Percentiles rank a stretch among this genome's conserved stretches.
These are phyloP conservation scores for Hygrophorus russula DNA, from an alignment of 768 basidiomycete species.

Conservation along the genomic window DNA sequence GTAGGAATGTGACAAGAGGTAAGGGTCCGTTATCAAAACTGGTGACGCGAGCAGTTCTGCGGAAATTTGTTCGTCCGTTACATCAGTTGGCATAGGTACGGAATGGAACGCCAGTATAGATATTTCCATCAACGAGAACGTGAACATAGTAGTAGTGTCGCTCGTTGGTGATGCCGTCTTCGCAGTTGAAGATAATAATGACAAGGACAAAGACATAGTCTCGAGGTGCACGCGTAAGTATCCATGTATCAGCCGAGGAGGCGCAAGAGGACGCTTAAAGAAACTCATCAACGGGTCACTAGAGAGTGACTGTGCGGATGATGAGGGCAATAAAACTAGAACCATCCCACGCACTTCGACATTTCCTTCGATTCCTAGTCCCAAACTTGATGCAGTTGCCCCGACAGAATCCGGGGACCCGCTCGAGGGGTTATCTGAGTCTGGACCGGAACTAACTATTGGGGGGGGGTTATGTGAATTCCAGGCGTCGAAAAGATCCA, in stretches of 20 bases:
- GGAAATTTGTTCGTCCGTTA: background rate
- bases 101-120: constrained; percentile 44
- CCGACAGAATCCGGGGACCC: background rate
- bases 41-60: constrained; percentile 36
- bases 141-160: constrained; percentile 7
- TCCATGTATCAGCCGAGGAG: constrained; percentile 35
- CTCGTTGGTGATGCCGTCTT: background rate
- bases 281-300: constrained; percentile 21
- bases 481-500: constrained; percentile 28
- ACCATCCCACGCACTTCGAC: constrained; percentile 33
- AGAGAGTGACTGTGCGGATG: constrained; percentile 8
- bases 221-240: constrained; percentile 49
- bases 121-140: constrained; percentile 35
- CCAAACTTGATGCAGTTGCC: constrained; percentile 8
- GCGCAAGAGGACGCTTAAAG: constrained; percentile 49
- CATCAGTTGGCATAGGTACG: constrained; percentile 2
- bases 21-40: constrained; percentile 63
- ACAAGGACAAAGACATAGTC: constrained; percentile 18
- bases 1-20: constrained; percentile 43
- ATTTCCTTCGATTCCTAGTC: constrained; percentile 21
- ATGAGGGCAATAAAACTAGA: constrained; percentile 32
- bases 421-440: background rate
- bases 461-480: constrained; percentile 10
- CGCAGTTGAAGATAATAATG: constrained; percentile 12
- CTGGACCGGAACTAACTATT: background rate